Evolutionary conservation across 106 monocot species (phyloP).

Genomic region (Agapanthus africanus): DNA sequence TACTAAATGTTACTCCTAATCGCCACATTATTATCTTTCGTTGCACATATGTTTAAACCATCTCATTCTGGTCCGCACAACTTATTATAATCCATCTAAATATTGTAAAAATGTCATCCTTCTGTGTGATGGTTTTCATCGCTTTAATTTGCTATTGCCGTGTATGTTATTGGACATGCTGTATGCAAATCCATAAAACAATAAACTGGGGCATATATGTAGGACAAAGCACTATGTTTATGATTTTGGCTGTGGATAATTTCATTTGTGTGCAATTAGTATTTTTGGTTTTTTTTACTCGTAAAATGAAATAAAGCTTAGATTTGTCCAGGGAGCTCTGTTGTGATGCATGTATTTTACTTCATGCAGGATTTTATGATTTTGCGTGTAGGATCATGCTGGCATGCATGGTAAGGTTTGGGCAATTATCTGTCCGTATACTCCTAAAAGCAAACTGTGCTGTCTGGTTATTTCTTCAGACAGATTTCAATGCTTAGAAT

Average conservation of each 20-base stretch:
- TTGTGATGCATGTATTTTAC: constrained; percentile 70
- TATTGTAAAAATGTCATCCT: no score
- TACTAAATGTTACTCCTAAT: no score
- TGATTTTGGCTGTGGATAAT: background rate
- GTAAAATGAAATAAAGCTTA: background rate
- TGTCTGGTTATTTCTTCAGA: background rate
- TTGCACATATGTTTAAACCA: no score
- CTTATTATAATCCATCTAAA: no score
- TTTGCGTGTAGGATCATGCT: constrained; percentile 54
- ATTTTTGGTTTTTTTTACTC: background rate
- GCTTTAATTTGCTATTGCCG: background rate
- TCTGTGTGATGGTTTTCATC: background rate
- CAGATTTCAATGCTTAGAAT: background rate
- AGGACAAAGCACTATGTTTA: background rate
- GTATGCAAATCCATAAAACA: background rate
- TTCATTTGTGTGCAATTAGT: background rate
- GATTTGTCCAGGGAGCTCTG: constrained; percentile 5
- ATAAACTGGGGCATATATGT: background rate
- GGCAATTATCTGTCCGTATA: constrained; percentile 11
- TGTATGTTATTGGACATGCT: background rate
- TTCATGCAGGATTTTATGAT: constrained; percentile 72
- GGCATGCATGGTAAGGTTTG: constrained; percentile 59
- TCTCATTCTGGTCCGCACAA: no score
- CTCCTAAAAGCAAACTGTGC: background rate
- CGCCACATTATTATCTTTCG: no score